phyloP scores from a whole-genome alignment of 257 asterid species.

The Scutellaria barbata region DNA sequence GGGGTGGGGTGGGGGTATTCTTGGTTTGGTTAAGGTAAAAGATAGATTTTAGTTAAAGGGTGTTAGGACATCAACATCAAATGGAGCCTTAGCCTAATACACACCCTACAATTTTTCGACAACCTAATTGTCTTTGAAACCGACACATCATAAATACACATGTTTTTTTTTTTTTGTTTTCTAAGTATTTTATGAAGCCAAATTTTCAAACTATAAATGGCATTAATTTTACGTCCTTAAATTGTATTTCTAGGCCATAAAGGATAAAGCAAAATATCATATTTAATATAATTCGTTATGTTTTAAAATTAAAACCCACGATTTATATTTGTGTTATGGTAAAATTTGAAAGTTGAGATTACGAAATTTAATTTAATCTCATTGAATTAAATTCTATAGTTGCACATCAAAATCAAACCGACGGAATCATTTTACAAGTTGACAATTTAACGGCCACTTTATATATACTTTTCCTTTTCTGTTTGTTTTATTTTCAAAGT shows the following conservation, averaged over 20 bases:
- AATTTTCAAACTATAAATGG: background rate
- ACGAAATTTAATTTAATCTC: background rate
- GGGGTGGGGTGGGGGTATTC: conserved; percentile 9
- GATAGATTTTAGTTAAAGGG: conserved; percentile 32
- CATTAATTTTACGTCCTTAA: conserved; percentile 16
- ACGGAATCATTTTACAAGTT: conserved; percentile 20
- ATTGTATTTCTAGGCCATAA: background rate
- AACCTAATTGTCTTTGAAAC: conserved; percentile 19
- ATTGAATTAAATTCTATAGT: background rate
- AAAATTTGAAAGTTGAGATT: background rate
- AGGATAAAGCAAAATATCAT: background rate
- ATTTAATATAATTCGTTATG: no score
- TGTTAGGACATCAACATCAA: conserved; percentile 53
- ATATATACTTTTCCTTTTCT: background rate
- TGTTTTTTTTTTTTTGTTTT: background rate
- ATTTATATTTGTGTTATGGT: no score
- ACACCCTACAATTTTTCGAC: conserved; percentile 34
- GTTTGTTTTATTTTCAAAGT: conserved; percentile 7
- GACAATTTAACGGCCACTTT: conserved; percentile 25
- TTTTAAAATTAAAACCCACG: no score
- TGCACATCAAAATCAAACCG: conserved; percentile 26
- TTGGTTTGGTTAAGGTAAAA: conserved; percentile 36
- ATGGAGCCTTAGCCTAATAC: conserved; percentile 44
- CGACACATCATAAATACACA: conserved; percentile 15
- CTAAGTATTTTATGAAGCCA: background rate